phyloP scores from a whole-genome alignment of 78 protist genomes.

The Dictyostelium intermedium region DNA sequence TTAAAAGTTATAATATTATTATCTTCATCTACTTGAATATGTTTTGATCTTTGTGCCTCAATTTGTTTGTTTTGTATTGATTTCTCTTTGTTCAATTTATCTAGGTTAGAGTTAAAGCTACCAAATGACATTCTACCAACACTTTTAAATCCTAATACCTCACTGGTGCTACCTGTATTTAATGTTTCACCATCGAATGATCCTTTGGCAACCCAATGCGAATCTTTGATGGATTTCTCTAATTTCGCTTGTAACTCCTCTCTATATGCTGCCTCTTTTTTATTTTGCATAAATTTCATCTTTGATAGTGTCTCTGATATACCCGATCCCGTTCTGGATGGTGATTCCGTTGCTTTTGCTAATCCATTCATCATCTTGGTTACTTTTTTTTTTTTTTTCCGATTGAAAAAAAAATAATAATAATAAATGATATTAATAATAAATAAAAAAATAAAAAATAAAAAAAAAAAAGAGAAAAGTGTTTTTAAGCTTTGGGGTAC shows the following conservation, averaged over 20 bases:
- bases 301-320: background rate
- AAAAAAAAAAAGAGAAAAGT: too few species aligned
- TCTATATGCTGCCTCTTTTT: constrained; percentile 49
- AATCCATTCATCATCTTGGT: background rate
- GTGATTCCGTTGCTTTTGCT: background rate
- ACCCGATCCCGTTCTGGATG: background rate
- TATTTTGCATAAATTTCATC: constrained; percentile 71
- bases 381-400: background rate
- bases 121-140: constrained; percentile 70
- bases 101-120: constrained; percentile 47
- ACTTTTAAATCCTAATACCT: constrained; percentile 52
- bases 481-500: too few species aligned
- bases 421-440: too few species aligned
- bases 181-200: constrained; percentile 71
- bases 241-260: constrained; percentile 44
- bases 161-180: constrained; percentile 33
- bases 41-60: background rate
- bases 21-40: background rate
- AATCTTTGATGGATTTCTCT: constrained; percentile 48
- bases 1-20: background rate
- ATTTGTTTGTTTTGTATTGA: background rate
- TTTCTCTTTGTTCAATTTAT: constrained; percentile 25
- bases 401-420: too few species aligned
- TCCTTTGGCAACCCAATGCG: constrained; percentile 79
- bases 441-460: too few species aligned